Evolutionary conservation across 2,329 filamentous ascomycete species (phyloP), one percentile per base, ranked within the genome.

Genomic region (Fusarium agapanthi): DNA sequence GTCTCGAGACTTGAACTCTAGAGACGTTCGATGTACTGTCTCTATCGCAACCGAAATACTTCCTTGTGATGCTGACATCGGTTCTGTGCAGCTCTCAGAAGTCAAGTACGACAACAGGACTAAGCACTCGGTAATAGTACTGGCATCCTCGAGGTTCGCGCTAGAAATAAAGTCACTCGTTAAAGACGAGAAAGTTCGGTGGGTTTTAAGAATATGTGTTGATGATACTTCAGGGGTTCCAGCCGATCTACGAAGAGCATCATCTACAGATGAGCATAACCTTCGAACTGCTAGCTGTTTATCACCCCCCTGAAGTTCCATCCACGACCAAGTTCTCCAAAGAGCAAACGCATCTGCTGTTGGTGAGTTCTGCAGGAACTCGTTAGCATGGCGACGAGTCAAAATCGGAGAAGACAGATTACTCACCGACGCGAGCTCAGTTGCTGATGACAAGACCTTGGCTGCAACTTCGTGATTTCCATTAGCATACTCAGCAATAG

Each of bases 71-170:
- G 70, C 73, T 3, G 85, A 86, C 14, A 79, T 80, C 2, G 87
- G 83, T 65, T 89, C 86, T 3, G 77, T 81, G 34, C 79, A 79
- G 12, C 80, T 81, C 6, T 77, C 76, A 7, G 78, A 79, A 0
- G 87, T 86, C 15, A 96, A 81, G 48, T 97, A 97, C 11, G 87
- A 83, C 7, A 95, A 82, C 7, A 97, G 81, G 2, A 89, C 86
- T 16, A 91, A 81, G 44, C 90, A 88, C 69, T 94, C 90, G 1
- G 88, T 87, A 74, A 88, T 88, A 2, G 88, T 79, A 6, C 85
- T 80, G 5, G 91, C 90, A 22, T 85, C 81, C 2, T 85, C 79
- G 2, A 82, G 48, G 8, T 88, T 81, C 4, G 85, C 84, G 3
- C 84, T 80, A 0, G 89, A 87, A 4, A 93, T 77, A 1, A 87